Conservation (phyloP, 2,329 filamentous ascomycete genomes). For the Diaporthe citriasiana region DNA sequence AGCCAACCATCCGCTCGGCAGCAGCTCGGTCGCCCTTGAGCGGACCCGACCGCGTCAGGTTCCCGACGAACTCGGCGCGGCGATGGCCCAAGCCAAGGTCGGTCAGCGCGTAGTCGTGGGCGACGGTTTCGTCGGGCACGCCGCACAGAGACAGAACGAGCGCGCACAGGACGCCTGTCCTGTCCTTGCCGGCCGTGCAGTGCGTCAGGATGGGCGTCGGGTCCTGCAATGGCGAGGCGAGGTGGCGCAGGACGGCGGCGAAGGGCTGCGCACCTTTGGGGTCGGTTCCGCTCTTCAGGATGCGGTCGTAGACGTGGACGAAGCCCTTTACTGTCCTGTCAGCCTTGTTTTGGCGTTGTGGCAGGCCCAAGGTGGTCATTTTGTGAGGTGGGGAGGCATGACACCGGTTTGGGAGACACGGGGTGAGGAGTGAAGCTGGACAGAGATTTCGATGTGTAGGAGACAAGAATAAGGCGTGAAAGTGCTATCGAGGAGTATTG, state of each 20-base stretch:
- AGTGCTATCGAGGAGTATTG: not conserved
- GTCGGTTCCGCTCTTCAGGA: conserved; percentile 66
- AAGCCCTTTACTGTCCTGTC: conserved; percentile 64
- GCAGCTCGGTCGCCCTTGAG: conserved; percentile 61
- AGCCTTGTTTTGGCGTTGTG: not conserved
- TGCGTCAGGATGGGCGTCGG: conserved; percentile 73
- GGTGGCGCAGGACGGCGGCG: conserved; percentile 65
- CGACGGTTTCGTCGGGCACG: conserved; percentile 70
- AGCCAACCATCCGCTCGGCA: conserved; percentile 61
- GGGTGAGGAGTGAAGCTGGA: not conserved
- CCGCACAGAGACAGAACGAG: conserved; percentile 75
- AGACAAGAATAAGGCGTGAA: not conserved
- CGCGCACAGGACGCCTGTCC: conserved; percentile 79
- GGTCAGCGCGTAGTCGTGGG: conserved; percentile 77
- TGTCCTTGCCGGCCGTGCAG: conserved; percentile 83
- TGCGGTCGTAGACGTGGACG: conserved; percentile 73
- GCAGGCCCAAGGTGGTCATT: not conserved
- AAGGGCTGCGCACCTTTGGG: conserved; percentile 67
- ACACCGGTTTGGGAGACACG: not conserved
- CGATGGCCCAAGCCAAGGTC: conserved; percentile 71
- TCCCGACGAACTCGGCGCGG: conserved; percentile 64
- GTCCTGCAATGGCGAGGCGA: conserved; percentile 56
- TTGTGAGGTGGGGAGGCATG: not conserved
- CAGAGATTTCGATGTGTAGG: not conserved
- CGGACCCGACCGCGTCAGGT: conserved; percentile 64